Evolutionary conservation across 345 rosid genomes (phyloP).

Genomic region (Corchorus olitorius): DNA sequence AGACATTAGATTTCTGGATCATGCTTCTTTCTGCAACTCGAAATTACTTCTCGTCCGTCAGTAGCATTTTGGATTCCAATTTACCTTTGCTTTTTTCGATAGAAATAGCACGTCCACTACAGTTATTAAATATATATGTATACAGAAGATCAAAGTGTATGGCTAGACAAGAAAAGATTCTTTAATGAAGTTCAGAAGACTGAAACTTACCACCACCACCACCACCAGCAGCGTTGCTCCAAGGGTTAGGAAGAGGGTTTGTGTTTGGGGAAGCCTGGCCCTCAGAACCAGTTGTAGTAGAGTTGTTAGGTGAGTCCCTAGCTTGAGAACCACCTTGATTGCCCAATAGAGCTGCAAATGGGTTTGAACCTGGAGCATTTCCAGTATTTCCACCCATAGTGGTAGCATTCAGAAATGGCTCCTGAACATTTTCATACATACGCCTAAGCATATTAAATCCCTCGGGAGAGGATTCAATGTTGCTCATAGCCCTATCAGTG

Average conservation of each 20-base stretch:
- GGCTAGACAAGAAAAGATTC: constrained; percentile 8
- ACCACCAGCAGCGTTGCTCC: constrained; percentile 58
- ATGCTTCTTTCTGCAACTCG: neutral
- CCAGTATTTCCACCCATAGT: constrained; percentile 66
- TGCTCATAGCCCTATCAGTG: constrained; percentile 88
- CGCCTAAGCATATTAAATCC: constrained; percentile 91
- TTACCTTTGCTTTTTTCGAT: neutral
- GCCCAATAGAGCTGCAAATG: constrained; percentile 64
- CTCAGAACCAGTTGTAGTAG: constrained; percentile 50
- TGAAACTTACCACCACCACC: constrained; percentile 52
- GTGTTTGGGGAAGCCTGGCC: constrained; percentile 69
- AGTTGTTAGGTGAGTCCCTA: constrained; percentile 46
- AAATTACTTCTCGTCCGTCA: neutral
- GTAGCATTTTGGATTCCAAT: neutral
- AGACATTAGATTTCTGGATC: neutral
- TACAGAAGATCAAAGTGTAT: constrained; percentile 5
- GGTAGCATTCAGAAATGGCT: constrained; percentile 82
- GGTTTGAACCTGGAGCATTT: constrained; percentile 50
- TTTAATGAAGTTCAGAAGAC: neutral
- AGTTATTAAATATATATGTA: neutral
- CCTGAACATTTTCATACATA: constrained; percentile 91
- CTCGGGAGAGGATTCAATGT: constrained; percentile 85
- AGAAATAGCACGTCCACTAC: neutral
- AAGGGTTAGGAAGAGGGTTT: constrained; percentile 88
- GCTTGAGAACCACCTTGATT: constrained; percentile 50